Percentiles rank a stretch among this genome's conserved stretches.
These are phyloP conservation scores for Aspergillus melleus DNA, from an alignment of 2,329 filamentous ascomycete species.

Conservation along the genomic window DNA sequence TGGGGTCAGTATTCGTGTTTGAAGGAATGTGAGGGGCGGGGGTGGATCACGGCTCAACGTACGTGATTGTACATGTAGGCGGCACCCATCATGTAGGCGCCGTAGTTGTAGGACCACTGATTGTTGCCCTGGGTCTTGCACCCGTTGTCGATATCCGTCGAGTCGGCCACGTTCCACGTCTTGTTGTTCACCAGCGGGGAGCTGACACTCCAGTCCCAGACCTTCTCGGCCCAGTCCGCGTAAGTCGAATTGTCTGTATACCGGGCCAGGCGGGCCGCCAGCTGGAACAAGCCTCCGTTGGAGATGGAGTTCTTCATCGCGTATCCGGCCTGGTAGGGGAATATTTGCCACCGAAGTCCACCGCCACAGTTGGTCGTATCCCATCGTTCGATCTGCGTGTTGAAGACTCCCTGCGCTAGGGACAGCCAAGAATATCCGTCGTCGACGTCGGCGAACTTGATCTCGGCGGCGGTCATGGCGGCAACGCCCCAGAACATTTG, in stretches of 20 bases:
- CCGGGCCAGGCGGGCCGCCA: conserved; percentile 72
- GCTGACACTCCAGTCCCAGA: conserved; percentile 61
- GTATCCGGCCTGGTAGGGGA: conserved; percentile 71
- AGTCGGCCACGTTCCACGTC: conserved; percentile 64
- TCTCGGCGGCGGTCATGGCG: conserved; percentile 67
- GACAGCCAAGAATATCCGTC: conserved; percentile 47
- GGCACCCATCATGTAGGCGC: conserved; percentile 58
- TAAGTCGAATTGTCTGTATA: conserved; percentile 66
- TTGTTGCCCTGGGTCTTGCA: conserved; percentile 62
- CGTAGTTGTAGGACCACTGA: conserved; percentile 69
- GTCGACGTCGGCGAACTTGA: conserved; percentile 61
- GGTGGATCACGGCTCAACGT: conserved; percentile 17
- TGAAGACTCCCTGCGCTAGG: conserved; percentile 70
- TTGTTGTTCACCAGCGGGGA: conserved; percentile 61
- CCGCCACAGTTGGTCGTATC: conserved; percentile 66
- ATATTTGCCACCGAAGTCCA: conserved; percentile 81
- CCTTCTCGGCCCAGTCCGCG: conserved; percentile 59
- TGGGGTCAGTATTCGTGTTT: not conserved
- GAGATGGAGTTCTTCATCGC: conserved; percentile 81
- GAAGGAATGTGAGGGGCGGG: not conserved
- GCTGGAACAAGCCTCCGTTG: conserved; percentile 80
- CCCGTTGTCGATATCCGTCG: conserved; percentile 57
- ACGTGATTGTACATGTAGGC: conserved; percentile 69
- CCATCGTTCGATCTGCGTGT: conserved; percentile 70
- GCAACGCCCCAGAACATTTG: conserved; percentile 71